Percentiles rank a stretch among this genome's conserved stretches.
Evolutionary conservation across 2,329 filamentous ascomycete species (phyloP).

Genomic region (Amphichorda felina): DNA sequence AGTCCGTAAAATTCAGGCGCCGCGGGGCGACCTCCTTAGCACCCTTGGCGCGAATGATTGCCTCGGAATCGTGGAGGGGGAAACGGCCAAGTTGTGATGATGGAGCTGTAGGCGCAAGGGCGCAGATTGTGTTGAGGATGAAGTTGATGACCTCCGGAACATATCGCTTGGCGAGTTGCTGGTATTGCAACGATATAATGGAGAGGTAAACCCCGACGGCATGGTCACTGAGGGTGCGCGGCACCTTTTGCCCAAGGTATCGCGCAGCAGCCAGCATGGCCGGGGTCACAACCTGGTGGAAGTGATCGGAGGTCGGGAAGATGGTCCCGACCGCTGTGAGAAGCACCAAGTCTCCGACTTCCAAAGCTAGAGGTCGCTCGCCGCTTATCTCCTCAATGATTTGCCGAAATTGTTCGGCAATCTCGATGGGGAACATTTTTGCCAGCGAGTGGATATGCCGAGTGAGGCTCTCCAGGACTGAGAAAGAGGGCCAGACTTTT

Average conservation of each 20-base stretch:
- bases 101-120: conserved; percentile 46
- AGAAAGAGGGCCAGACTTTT: conserved; percentile 42
- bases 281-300: conserved; percentile 88
- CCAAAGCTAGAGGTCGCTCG: conserved; percentile 37
- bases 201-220: conserved; percentile 67
- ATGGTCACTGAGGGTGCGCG: conserved; percentile 53
- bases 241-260: conserved; percentile 69
- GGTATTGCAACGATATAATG: conserved; percentile 71
- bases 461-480: conserved; percentile 64
- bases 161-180: conserved; percentile 73
- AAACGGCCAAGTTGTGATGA: conserved; percentile 37
- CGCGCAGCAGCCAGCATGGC: conserved; percentile 75
- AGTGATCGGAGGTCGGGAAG: conserved; percentile 94
- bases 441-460: conserved; percentile 89
- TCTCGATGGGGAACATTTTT: conserved; percentile 69
- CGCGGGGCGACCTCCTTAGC: conserved; percentile 27
- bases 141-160: conserved; percentile 83
- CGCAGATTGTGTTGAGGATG: conserved; percentile 59
- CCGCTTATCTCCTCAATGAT: conserved; percentile 49
- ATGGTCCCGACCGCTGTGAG: conserved; percentile 73
- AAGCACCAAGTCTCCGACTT: conserved; percentile 64
- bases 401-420: conserved; percentile 66
- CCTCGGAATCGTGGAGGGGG: conserved; percentile 45
- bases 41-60: conserved; percentile 33
- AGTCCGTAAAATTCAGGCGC: conserved; percentile 49